Base-by-base conservation (phyloP, 75 land plant species). In the Sequoiadendron giganteum region DNA sequence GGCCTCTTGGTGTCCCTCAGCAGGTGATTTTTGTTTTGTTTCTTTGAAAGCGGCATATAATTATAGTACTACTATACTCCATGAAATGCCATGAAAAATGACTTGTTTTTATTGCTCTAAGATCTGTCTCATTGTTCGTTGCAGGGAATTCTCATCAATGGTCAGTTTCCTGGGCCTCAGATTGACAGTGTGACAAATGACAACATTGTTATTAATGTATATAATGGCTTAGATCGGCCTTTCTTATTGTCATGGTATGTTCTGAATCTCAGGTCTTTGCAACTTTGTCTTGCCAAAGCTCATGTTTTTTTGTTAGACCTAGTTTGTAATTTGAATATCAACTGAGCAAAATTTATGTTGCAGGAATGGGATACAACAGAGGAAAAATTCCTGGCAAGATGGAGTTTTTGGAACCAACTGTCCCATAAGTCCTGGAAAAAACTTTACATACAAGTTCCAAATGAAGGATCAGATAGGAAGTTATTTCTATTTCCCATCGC, bases 71-170 rank as follows among this genome's bases (percentile, higher is more conserved):
- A 54, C 19, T 56, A 19, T 1, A 79, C 10, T 15, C 19, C 30
- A 79, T 79, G 18, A 4, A 79, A 39, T 16, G 21, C n/a, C 82
- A 32, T 79, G 65, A 21, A 19, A 16, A 25, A 16, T 32, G 21
- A 45, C 28, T 48, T 15, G 36, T 61, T 13, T 0, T 6, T 10
- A 84, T 48, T 28, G 13, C 10, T 48, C 48, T 32, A 21, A 30
- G 65, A 28, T 45, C 30, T 10, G 28, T 45, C 39, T 1, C 8
- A 25, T 28, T 83, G 49, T 87, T 32, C 49, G 28, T 89, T 87
- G 92, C 90, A 96, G 97, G 96, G 94, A 14, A 95, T 96, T 78
- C 87, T 94, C 85, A 96, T 96, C 38, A 96, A 96, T 88, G 96
- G 95, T 43, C 96, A 95, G 56, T 95, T 96, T 85, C 97, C 97